These are phyloP conservation scores for Nadsonia starkeyi-henricii DNA, from an alignment of 1,139 yeast genomes.

Conservation along the genomic window DNA sequence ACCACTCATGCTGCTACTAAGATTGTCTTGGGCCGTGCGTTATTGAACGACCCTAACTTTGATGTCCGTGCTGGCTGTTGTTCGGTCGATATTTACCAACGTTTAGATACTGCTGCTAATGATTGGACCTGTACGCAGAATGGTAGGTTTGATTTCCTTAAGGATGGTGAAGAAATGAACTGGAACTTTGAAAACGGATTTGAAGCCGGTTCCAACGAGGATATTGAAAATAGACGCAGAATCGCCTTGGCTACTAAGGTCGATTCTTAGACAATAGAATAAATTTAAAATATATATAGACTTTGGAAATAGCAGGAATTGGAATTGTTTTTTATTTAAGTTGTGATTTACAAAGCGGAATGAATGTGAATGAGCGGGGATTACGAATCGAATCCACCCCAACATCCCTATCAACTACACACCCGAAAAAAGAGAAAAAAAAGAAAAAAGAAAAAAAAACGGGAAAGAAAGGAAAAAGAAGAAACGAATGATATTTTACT, in stretches of 20 bases:
- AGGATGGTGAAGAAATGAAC: constrained; percentile 79
- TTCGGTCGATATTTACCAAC: constrained; percentile 39
- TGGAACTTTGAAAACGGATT: constrained; percentile 47
- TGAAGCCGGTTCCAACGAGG: constrained; percentile 5
- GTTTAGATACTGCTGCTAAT: constrained; percentile 24
- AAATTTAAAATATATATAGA: not conserved
- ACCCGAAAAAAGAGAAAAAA: not conserved
- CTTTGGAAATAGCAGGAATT: not conserved
- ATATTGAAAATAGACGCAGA: constrained; percentile 9
- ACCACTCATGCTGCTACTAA: constrained; percentile 79
- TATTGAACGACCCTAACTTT: constrained; percentile 36
- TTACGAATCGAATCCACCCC: no score
- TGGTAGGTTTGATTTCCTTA: constrained; percentile 54
- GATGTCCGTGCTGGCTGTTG: constrained; percentile 42
- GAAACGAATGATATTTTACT: constrained; percentile 2
- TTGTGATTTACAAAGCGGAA: no score
- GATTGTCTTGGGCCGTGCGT: constrained; percentile 61
- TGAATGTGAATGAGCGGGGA: no score
- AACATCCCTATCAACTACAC: not conserved
- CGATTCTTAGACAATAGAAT: not conserved
- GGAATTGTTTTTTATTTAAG: no score
- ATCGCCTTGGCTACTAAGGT: not conserved
- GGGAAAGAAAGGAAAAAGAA: not conserved
- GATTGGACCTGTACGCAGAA: constrained; percentile 46
- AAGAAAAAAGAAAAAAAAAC: not conserved